Evolutionary conservation across 1,284 basidiomycete genomes (phyloP), one percentile per base, ranked within the genome.

Genomic region (Neolentinus lepideus): DNA sequence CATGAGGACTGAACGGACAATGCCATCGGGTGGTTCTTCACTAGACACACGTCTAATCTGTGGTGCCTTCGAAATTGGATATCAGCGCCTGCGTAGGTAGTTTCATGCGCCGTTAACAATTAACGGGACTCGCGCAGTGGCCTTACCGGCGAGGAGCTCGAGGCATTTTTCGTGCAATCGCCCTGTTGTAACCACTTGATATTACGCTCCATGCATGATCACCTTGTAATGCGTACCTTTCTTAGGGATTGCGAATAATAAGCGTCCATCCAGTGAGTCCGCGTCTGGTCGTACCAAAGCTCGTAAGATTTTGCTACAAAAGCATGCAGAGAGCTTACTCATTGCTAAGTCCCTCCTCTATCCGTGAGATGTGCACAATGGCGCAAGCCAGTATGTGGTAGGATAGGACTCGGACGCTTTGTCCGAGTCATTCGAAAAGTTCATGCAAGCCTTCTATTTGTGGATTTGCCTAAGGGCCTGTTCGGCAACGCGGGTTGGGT

Each of bases 161-260:
- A 98, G 62, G 63, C 94, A 96, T 74, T 95, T 97, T 58, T 98
- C 95, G 67, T 98, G 84, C 59, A 99, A 77, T 61, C 96, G 80
- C 57, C 92, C 92, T 92, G 64, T 38, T 52, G 36, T 47, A 35
- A 38, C 53, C 54, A 54, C 57, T 51, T 45, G 55, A 26, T 29
- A 35, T 54, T 12, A 33, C 45, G 48, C 1, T n/a, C n/a, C 16
- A 16, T 19, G n/a, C 16, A 52, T 35, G 47, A 48, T 52, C 19
- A 6, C 24, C 29, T 22, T 14, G 43, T n/a, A 31, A 43, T 35
- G 35, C 68, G 52, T 58, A 89, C 95, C 96, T 83, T 99, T 99
- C 77, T 99, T 99, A 1, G 96, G 96, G 63, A 99, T 92, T 4
- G 96, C 96, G 66, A 99, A 96, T 31, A 99, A 76, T 57, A 98